Percentiles rank a stretch among this genome's conserved stretches.
phyloP scores from a whole-genome alignment of 768 basidiomycete species.

The Coprinopsis sp. region DNA sequence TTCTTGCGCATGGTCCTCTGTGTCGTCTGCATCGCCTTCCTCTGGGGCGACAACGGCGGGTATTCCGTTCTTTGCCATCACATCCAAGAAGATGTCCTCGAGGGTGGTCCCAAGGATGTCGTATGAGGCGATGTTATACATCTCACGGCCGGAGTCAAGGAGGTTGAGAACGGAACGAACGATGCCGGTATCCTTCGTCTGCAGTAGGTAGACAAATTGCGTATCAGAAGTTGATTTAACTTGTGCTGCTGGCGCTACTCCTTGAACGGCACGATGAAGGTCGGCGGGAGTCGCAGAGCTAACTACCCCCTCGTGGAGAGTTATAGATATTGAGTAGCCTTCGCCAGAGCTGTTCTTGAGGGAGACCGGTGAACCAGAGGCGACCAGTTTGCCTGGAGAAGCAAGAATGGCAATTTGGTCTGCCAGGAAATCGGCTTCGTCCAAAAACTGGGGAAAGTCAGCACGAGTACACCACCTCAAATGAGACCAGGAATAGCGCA shows the following conservation, averaged over 20 bases:
- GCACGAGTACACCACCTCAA: background rate
- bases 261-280: conserved; percentile 39
- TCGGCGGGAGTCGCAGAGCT: conserved; percentile 21
- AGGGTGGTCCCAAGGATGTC: conserved; percentile 71
- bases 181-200: conserved; percentile 48
- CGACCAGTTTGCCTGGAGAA: conserved; percentile 73
- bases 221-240: conserved; percentile 37
- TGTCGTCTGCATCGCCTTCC: conserved; percentile 9
- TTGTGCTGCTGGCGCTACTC: conserved; percentile 42
- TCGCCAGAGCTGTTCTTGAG: conserved; percentile 67
- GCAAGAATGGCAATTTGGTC: conserved; percentile 74
- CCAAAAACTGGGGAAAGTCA: conserved; percentile 49
- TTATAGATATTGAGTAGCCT: conserved; percentile 63
- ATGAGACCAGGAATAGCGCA: too few relatives aligned
- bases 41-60: too few relatives aligned
- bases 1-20: conserved; percentile 9
- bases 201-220: conserved; percentile 51
- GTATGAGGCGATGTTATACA: conserved; percentile 44
- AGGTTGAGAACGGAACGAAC: conserved; percentile 55
- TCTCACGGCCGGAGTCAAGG: conserved; percentile 41
- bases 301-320: conserved; percentile 40
- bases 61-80: conserved; percentile 52
- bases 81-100: conserved; percentile 74
- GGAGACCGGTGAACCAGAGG: conserved; percentile 68
- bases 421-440: conserved; percentile 74